Base-by-base conservation (phyloP, 2,329 filamentous ascomycete genomes). In the Escovopsis sp. region DNA sequence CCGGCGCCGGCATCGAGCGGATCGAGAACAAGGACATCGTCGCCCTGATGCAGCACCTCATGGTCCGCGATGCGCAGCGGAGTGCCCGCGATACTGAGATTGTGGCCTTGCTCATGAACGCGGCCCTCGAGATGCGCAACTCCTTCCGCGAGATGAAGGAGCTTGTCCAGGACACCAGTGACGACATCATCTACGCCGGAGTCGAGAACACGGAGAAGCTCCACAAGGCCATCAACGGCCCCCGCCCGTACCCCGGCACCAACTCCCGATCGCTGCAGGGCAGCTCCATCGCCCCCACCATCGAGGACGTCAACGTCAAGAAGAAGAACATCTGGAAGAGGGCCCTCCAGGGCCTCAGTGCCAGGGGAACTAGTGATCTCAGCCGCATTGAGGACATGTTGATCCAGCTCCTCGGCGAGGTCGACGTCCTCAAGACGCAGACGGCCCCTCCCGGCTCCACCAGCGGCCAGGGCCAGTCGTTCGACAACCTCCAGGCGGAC, bases 21-120 rank as follows among this genome's bases (percentile, higher is more conserved):
- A 96, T 98, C 40, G 82, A 96, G 58, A 94, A 87, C 37, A 91
- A 93, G 63, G 91, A 98, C 55, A 93, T 98, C 52, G 83, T 98
- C 48, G 86, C 89, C 20, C 67, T 98, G 46, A 98, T 98, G 91
- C 89, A 98, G 57, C 91, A 98, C 61, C 79, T 98, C 47, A 96
- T 93, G 58, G 91, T 96, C 48, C 82, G 91, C 31, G 91, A 98
- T 64, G 91, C 89, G 34, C 89, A 96, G 63, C 81, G 91, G 45
- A 96, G 91, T 61, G 91, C 91, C 37, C 77, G 91, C 36, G 91
- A 98, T 54, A 96, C 91, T 0, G 91, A 98, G 61, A 95, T 98
- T 42, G 69, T 98, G 14, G 85, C 95, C 37, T 89, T 91, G 1
- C 75, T 98, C 29, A 91, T 98, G 46, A 81, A 89, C 45, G 88